A percentile compares a stretch with the other conserved stretches of the same genome.
Evolutionary conservation across 352 stramenopile species (phyloP).

Genomic region (Pythium plurisporium): DNA sequence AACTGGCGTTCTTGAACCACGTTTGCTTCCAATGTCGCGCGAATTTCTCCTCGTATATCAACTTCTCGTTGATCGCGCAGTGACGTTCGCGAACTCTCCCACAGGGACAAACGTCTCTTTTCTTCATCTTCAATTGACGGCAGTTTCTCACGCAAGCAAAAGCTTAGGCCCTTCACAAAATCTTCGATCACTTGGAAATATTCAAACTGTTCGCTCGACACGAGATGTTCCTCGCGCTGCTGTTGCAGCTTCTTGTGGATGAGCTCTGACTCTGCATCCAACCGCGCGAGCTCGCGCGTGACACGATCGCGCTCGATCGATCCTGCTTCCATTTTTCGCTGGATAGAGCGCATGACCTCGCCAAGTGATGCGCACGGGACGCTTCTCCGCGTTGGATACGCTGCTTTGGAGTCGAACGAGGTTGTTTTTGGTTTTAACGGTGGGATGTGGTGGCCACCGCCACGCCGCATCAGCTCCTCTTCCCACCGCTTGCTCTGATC

Average conservation of each 20-base stretch:
- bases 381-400: conserved; percentile 51
- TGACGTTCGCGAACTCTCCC: conserved; percentile 5
- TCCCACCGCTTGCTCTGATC: conserved; percentile 55
- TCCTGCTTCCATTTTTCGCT: conserved; percentile 42
- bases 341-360: conserved; percentile 46
- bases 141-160: conserved; percentile 67
- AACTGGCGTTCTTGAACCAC: conserved; percentile 11
- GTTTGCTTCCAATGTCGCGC: background rate
- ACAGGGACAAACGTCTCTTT: conserved; percentile 24
- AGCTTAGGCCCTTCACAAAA: conserved; percentile 68
- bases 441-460: conserved; percentile 35
- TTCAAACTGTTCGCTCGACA: conserved; percentile 66
- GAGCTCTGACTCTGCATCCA: conserved; percentile 44
- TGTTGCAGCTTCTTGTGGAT: conserved; percentile 37
- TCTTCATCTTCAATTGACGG: conserved; percentile 45
- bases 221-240: conserved; percentile 46
- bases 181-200: conserved; percentile 76
- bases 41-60: conserved; percentile 23
- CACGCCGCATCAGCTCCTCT: conserved; percentile 69
- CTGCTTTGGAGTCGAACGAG: conserved; percentile 2
- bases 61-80: background rate
- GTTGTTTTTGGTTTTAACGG: background rate
- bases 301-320: conserved; percentile 43
- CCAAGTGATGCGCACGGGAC: conserved; percentile 42
- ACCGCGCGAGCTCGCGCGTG: conserved; percentile 41